These are phyloP conservation scores for Aspergillus intermedius DNA, from an alignment of 2,329 filamentous ascomycete genomes.

Conservation along the genomic window DNA sequence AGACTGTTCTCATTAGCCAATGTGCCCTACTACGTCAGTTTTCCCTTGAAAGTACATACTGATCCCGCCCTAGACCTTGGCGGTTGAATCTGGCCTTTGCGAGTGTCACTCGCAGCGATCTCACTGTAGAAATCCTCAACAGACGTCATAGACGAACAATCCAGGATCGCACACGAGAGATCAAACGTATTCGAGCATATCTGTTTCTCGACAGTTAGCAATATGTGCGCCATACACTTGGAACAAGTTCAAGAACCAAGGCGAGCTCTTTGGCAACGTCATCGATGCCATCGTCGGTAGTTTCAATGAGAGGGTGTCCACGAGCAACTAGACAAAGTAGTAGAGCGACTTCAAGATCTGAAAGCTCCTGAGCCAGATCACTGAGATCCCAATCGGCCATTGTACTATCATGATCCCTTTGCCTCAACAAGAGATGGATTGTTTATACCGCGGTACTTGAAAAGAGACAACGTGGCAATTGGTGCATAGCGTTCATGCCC, in stretches of 20 bases:
- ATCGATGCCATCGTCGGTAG: constrained; percentile 55
- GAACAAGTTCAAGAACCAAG: constrained; percentile 46
- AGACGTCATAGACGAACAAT: constrained; percentile 66
- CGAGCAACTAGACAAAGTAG: constrained; percentile 73
- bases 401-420: not conserved
- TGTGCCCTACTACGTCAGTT: not conserved
- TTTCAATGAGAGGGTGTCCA: constrained; percentile 85
- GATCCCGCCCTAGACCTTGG: constrained; percentile 13
- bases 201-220: constrained; percentile 31
- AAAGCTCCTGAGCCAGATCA: constrained; percentile 67
- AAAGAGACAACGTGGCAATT: too few species aligned
- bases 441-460: too few species aligned
- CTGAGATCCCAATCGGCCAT: constrained; percentile 61
- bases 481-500: too few species aligned
- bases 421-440: too few species aligned
- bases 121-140: constrained; percentile 73
- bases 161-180: constrained; percentile 61
- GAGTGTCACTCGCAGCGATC: constrained; percentile 49
- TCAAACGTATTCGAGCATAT: constrained; percentile 66
- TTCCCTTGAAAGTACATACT: constrained; percentile 10
- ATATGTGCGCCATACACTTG: not conserved
- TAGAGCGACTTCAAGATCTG: constrained; percentile 80
- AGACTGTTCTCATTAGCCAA: constrained; percentile 11
- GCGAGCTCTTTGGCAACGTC: constrained; percentile 67
- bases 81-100: constrained; percentile 10